Evolutionary conservation across 2,329 filamentous ascomycete genomes (phyloP).

Genomic region (Cadophora malorum): DNA sequence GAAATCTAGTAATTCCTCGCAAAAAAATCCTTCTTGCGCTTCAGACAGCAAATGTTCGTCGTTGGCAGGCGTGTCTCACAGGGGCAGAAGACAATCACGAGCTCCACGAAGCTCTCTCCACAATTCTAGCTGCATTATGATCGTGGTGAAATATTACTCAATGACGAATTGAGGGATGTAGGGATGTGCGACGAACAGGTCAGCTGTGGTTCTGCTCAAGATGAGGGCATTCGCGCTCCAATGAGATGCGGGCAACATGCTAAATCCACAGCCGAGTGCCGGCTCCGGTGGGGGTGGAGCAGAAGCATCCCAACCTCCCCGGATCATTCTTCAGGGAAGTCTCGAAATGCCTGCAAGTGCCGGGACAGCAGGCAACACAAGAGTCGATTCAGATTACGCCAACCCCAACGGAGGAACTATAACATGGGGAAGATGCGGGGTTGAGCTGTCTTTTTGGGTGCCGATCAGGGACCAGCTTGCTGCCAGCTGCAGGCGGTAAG

Average conservation of each 20-base stretch:
- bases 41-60: not conserved
- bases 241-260: not conserved
- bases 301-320: not conserved
- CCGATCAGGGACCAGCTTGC: not conserved
- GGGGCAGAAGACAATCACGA: not conserved
- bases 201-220: not conserved
- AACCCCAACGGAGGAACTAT: not conserved
- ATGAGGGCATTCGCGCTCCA: not conserved
- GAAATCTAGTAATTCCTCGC: not conserved
- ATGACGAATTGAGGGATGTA: not conserved
- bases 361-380: not conserved
- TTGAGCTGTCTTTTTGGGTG: not conserved
- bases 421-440: constrained; percentile 9
- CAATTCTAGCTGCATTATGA: not conserved
- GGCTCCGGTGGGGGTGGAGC: constrained; percentile 6
- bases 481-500: not conserved
- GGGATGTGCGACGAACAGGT: not conserved
- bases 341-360: not conserved
- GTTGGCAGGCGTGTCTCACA: not conserved
- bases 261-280: not conserved
- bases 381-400: not conserved
- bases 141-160: not conserved
- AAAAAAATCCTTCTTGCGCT: not conserved
- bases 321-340: not conserved
- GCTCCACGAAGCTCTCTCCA: not conserved